These are phyloP conservation scores for Claviceps capensis DNA, from an alignment of 2,329 filamentous ascomycete genomes.

Conservation along the genomic window DNA sequence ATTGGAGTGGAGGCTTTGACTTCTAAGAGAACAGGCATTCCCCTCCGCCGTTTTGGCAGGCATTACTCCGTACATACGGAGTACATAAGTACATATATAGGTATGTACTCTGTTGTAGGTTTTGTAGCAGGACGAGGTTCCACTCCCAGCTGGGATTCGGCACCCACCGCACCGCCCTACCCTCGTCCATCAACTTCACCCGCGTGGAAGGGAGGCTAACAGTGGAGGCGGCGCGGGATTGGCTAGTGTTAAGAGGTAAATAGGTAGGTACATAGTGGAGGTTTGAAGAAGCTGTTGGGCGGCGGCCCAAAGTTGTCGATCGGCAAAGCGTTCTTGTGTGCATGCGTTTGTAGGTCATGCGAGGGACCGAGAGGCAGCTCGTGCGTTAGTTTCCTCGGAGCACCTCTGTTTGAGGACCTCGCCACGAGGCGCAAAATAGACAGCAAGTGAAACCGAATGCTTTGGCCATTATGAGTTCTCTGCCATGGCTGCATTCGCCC, in stretches of 20 bases:
- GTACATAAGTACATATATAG: too few species aligned
- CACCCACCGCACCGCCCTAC: neutral
- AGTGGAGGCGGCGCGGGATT: neutral
- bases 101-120: neutral
- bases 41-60: neutral
- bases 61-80: too few species aligned
- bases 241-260: neutral
- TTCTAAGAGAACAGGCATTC: neutral
- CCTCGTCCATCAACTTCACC: neutral
- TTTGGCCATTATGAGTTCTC: constrained; percentile 3
- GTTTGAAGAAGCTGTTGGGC: constrained; percentile 1
- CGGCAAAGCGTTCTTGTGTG: neutral
- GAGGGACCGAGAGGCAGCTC: constrained; percentile 3
- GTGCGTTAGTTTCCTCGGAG: neutral
- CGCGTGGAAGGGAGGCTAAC: neutral
- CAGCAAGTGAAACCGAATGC: constrained; percentile 2
- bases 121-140: neutral
- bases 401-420: neutral
- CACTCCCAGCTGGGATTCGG: neutral
- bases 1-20: neutral
- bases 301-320: neutral
- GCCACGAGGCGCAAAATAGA: neutral
- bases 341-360: neutral
- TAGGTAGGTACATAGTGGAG: neutral
- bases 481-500: neutral